Conservation (phyloP, 768 basidiomycete species). For the Neoboletus subvelutipes region DNA sequence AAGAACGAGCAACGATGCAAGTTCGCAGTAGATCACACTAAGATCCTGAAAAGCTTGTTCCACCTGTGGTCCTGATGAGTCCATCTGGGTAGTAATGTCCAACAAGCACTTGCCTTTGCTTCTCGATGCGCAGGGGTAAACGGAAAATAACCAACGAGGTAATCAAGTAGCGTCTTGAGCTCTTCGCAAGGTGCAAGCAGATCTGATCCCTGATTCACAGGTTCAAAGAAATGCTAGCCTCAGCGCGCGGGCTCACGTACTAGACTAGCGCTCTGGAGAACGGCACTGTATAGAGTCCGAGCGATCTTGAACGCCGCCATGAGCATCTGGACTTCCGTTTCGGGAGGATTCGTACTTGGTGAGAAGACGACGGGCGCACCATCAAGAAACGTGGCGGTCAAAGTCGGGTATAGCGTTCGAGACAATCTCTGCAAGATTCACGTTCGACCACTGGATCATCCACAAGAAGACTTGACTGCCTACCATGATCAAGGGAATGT, state of each 20-base stretch:
- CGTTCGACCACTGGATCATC: constrained; percentile 16
- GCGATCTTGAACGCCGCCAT: constrained; percentile 57
- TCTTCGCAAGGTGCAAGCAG: constrained; percentile 40
- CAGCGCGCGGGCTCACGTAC: constrained; percentile 22
- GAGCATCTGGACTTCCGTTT: constrained; percentile 61
- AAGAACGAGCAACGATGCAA: constrained; percentile 63
- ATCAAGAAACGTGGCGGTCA: constrained; percentile 86
- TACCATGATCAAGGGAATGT: constrained; percentile 29
- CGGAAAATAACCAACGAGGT: constrained; percentile 86
- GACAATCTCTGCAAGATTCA: constrained; percentile 56
- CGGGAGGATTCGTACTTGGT: constrained; percentile 56
- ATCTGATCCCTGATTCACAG: constrained; percentile 25
- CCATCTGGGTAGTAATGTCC: not conserved
- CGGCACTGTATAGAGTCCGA: constrained; percentile 55
- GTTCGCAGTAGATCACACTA: constrained; percentile 76
- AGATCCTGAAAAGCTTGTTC: constrained; percentile 69
- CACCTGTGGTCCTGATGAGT: constrained; percentile 40
- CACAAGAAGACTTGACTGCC: constrained; percentile 12
- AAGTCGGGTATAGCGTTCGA: constrained; percentile 69
- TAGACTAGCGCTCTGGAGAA: constrained; percentile 47
- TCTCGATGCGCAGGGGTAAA: constrained; percentile 57
- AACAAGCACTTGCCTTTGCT: constrained; percentile 44
- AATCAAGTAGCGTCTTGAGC: constrained; percentile 58
- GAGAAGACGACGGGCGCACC: constrained; percentile 81
- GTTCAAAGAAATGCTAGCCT: constrained; percentile 2